These are phyloP conservation scores for Pseudomonodictys pantanalensis DNA, from an alignment of 495 filamentous ascomycete genomes.

Conservation along the genomic window DNA sequence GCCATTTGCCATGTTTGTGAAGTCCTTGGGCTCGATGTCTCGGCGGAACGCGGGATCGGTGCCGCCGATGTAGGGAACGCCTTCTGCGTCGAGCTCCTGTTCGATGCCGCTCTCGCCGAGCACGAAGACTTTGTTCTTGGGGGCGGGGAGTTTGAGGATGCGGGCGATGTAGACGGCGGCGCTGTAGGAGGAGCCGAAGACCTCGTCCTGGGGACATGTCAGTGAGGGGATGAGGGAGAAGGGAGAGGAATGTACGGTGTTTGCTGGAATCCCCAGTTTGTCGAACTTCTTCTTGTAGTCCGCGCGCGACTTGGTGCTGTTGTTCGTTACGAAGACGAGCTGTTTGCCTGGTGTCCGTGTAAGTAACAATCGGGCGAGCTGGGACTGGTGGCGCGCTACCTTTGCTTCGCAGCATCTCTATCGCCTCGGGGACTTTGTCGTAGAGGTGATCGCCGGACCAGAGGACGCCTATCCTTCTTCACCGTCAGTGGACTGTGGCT, in stretches of 20 bases:
- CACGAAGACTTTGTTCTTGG: constrained; percentile 89
- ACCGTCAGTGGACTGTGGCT: constrained; percentile 36
- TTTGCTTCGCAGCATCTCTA: constrained; percentile 74
- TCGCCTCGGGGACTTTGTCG: constrained; percentile 74
- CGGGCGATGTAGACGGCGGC: constrained; percentile 94
- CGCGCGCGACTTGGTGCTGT: constrained; percentile 91
- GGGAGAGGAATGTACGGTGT: constrained; percentile 47
- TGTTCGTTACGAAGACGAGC: constrained; percentile 96
- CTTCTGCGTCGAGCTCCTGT: constrained; percentile 74
- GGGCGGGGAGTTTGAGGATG: constrained; percentile 71
- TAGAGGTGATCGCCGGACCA: constrained; percentile 94
- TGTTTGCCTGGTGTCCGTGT: constrained; percentile 65
- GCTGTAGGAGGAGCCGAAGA: constrained; percentile 94
- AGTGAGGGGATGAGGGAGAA: not conserved
- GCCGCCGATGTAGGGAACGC: constrained; percentile 78
- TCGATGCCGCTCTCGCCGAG: constrained; percentile 91
- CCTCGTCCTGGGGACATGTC: constrained; percentile 67
- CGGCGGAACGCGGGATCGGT: constrained; percentile 77
- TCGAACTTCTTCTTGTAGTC: constrained; percentile 91
- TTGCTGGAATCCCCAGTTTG: constrained; percentile 73
- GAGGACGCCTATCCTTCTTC: constrained; percentile 70
- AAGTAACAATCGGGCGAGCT: not conserved
- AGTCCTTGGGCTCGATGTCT: constrained; percentile 76
- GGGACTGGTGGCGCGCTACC: constrained; percentile 48
- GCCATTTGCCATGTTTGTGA: constrained; percentile 68